Conservation (phyloP, 345 rosid genomes). For the Cardamine resedifolia region DNA sequence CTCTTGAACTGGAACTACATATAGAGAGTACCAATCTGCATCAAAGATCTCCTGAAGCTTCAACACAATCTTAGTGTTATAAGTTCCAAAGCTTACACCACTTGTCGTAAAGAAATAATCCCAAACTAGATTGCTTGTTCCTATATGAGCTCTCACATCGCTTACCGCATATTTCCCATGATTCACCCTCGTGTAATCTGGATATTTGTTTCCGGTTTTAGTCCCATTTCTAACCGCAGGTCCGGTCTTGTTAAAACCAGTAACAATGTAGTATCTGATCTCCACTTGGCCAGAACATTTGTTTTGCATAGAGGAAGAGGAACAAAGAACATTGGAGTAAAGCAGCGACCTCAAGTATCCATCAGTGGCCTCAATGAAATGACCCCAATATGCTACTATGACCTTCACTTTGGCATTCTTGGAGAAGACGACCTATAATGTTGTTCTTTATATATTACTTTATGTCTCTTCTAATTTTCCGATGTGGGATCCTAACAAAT, state of each 20-base stretch:
- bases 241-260: slow-evolving; percentile 80
- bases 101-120: slow-evolving; percentile 86
- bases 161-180: slow-evolving; percentile 84
- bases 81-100: slow-evolving; percentile 79
- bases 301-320: slow-evolving; percentile 58
- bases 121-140: slow-evolving; percentile 85
- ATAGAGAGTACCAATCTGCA: slow-evolving; percentile 81
- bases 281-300: slow-evolving; percentile 68
- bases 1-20: slow-evolving; percentile 51
- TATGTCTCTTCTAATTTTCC: neutral
- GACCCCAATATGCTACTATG: slow-evolving; percentile 55
- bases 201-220: slow-evolving; percentile 64
- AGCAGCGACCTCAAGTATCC: slow-evolving; percentile 67
- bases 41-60: slow-evolving; percentile 80
- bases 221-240: slow-evolving; percentile 52
- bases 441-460: neutral
- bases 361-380: slow-evolving; percentile 59
- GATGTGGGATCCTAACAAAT: neutral
- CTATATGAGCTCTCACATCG: slow-evolving; percentile 67
- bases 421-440: slow-evolving; percentile 65
- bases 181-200: slow-evolving; percentile 66
- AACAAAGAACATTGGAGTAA: slow-evolving; percentile 69
- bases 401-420: slow-evolving; percentile 81
- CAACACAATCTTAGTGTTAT: slow-evolving; percentile 55
- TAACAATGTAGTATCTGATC: slow-evolving; percentile 73